Base-by-base conservation (phyloP, 108 stramenopile genomes). In the Pseudonitzschia pungens region DNA sequence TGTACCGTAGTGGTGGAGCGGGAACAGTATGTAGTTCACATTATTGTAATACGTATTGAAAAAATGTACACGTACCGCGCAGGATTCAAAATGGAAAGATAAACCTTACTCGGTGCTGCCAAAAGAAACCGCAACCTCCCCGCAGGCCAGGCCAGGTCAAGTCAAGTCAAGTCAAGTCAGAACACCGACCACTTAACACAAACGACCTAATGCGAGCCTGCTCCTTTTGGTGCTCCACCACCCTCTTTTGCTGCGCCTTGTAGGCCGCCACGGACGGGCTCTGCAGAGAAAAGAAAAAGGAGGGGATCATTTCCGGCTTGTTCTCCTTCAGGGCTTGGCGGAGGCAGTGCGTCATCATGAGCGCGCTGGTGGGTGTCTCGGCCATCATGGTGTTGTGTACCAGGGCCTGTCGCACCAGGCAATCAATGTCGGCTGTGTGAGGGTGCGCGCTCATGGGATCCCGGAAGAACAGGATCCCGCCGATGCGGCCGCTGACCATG, bases 391-490 rank as follows among this genome's bases (percentile, higher is more conserved):
- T 54, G 52, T 79, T 79, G 27, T 63, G 65, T 33, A 74, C 74
- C 59, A 75, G 70, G 3, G 62, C 43, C 59, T 70, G 51, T 21
- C 78, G 74, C 24, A 79, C 69, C 73, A 79, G 70, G 11, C 69
- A 79, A n/a, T 79, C 78, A 21, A 79, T 79, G 65, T 79, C 78
- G 26, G 74, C 68, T 53, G 62, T 60, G 42, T 79, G 78, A 4
- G 78, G 78, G 70, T 79, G 78, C 26, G 78, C 59, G 18, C 57
- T 69, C 36, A 79, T 67, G 28, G 78, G 78, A 70, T 79, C 78
- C 6, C 65, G 27, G 45, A 79, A 79, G 78, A 79, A 79, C 48
- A 79, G 53, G 10, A 75, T 36, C 0, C 69, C 78, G 41, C 78
- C 78, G 20, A 79, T 28, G 54, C 74, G 69, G 62, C 70, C 74